Percentiles rank a stretch among this genome's conserved stretches.
These are phyloP conservation scores for Coniella vitis DNA, from an alignment of 2,329 filamentous ascomycete species.

Conservation along the genomic window DNA sequence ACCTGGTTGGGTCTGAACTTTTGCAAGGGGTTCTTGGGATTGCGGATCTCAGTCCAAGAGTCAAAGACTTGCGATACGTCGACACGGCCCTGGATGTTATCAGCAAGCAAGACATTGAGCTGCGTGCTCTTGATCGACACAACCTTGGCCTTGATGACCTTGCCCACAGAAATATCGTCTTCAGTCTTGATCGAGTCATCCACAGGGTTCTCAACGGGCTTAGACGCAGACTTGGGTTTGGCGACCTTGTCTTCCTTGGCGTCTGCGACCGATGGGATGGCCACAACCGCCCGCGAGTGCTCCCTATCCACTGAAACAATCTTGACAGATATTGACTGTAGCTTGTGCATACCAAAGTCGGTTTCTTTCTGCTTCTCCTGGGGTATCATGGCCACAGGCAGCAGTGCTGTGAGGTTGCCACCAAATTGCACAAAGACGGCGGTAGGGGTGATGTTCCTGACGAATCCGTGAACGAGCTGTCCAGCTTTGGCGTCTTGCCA, in stretches of 20 bases:
- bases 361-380: slow-evolving; percentile 60
- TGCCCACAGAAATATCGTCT: slow-evolving; percentile 70
- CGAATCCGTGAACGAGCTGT: slow-evolving; percentile 65
- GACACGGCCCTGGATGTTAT: slow-evolving; percentile 85
- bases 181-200: slow-evolving; percentile 57
- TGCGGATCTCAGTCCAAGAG: slow-evolving; percentile 75
- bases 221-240: slow-evolving; percentile 23
- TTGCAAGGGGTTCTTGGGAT: slow-evolving; percentile 73
- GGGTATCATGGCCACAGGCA: slow-evolving; percentile 72
- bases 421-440: slow-evolving; percentile 87
- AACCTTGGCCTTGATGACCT: slow-evolving; percentile 67
- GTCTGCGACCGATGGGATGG: slow-evolving; percentile 40
- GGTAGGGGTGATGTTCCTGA: slow-evolving; percentile 75
- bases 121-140: slow-evolving; percentile 86
- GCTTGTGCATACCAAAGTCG: slow-evolving; percentile 71
- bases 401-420: slow-evolving; percentile 65
- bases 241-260: slow-evolving; percentile 32
- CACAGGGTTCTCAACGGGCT: slow-evolving; percentile 41
- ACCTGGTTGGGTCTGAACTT: slow-evolving; percentile 66
- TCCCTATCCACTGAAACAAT: slow-evolving; percentile 67
- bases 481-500: slow-evolving; percentile 69
- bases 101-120: slow-evolving; percentile 80
- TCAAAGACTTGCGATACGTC: slow-evolving; percentile 90
- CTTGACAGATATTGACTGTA: slow-evolving; percentile 67
- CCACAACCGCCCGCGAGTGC: slow-evolving; percentile 59